phyloP scores from a whole-genome alignment of 495 filamentous ascomycete genomes.

The Tuber brumale region DNA sequence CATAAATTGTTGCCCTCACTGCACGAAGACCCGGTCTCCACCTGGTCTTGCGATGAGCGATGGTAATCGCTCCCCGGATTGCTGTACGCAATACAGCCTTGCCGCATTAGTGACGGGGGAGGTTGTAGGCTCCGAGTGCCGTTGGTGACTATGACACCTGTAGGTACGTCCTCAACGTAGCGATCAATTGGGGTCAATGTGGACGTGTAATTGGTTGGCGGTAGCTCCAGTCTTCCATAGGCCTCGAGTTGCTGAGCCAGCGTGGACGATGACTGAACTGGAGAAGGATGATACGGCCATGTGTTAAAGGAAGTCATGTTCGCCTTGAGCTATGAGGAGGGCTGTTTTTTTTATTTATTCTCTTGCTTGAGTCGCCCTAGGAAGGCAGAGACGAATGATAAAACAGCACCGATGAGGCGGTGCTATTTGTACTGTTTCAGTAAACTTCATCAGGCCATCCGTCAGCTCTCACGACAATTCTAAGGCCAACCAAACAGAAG shows the following conservation, averaged over 20 bases:
- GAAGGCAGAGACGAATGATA: neutral
- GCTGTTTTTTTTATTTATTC: neutral
- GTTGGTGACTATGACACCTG: neutral
- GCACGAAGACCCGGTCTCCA: neutral
- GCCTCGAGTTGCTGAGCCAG: neutral
- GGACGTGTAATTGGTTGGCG: neutral
- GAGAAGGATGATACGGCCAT: neutral
- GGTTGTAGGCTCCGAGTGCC: neutral
- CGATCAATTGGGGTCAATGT: neutral
- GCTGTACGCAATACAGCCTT: neutral
- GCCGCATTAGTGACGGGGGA: neutral
- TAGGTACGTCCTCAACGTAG: neutral
- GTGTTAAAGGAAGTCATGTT: neutral
- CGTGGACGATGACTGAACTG: neutral
- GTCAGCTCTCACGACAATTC: neutral
- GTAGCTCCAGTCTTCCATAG: neutral
- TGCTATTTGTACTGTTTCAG: constrained; percentile 1
- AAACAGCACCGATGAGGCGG: constrained; percentile 1
- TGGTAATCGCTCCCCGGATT: neutral
- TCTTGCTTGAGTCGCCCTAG: neutral
- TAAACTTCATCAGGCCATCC: neutral
- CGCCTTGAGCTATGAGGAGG: constrained; percentile 1
- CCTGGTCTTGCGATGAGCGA: neutral
- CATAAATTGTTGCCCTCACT: neutral
- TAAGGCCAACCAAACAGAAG: neutral